These are phyloP conservation scores for Plasmodium gonderi DNA, from an alignment of 169 alveolate genomes.

Conservation along the genomic window DNA sequence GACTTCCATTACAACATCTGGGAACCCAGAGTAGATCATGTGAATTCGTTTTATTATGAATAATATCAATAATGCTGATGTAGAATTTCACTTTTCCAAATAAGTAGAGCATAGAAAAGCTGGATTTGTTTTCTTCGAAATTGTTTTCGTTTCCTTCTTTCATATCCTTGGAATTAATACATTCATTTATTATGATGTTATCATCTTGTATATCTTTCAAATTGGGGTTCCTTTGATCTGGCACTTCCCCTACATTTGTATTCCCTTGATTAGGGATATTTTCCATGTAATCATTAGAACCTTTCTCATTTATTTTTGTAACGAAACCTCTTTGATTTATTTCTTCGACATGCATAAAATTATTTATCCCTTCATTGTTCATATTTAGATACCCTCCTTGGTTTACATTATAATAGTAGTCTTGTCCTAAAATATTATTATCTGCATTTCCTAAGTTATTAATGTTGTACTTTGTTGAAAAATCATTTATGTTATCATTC, in stretches of 20 bases:
- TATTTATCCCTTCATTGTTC: background rate
- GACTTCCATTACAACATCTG: conserved; percentile 72
- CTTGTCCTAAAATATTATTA: background rate
- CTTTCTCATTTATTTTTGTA: background rate
- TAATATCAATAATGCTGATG: conserved; percentile 68
- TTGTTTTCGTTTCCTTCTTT: background rate
- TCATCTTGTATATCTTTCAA: conserved; percentile 23
- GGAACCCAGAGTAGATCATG: conserved; percentile 75
- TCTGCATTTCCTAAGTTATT: background rate
- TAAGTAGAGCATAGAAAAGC: conserved; percentile 65
- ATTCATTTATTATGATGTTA: conserved; percentile 14
- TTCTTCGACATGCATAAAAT: conserved; percentile 1
- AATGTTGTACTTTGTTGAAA: background rate
- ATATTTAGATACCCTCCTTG: background rate
- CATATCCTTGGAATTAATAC: background rate
- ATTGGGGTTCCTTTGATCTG: background rate
- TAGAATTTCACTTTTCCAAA: conserved; percentile 74
- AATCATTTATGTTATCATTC: conserved; percentile 18
- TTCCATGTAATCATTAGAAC: background rate
- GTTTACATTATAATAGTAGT: conserved; percentile 1
- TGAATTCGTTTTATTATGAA: conserved; percentile 63
- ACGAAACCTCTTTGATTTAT: background rate
- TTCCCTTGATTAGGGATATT: background rate
- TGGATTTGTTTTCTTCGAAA: conserved; percentile 65
- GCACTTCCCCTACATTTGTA: background rate